These are phyloP conservation scores for Paramecium caudatum DNA, from an alignment of 73 alveolate genomes.

Conservation along the genomic window DNA sequence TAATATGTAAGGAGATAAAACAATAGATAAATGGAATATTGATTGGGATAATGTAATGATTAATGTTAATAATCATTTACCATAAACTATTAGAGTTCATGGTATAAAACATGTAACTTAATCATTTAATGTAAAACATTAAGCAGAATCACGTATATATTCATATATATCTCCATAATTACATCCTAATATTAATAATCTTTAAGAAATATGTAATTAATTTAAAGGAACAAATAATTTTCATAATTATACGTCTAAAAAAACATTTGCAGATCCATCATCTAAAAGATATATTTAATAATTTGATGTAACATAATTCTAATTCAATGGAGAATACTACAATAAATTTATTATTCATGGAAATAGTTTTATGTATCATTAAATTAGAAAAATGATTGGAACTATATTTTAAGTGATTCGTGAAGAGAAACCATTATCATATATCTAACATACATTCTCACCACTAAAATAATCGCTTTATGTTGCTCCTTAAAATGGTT, in stretches of 20 bases:
- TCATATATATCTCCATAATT: constrained; percentile 91
- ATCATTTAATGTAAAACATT: constrained; percentile 91
- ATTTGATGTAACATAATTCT: constrained; percentile 79
- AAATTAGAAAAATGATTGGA: constrained; percentile 98
- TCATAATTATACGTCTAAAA: constrained; percentile 93
- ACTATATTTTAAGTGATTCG: constrained; percentile 79
- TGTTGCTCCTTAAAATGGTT: constrained; percentile 88
- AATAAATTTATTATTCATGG: constrained; percentile 91
- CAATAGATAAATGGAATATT: constrained; percentile 73
- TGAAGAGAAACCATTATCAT: constrained; percentile 75
- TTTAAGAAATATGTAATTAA: constrained; percentile 78
- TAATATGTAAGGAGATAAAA: constrained; percentile 13
- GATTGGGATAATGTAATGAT: constrained; percentile 80
- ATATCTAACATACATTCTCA: constrained; percentile 77
- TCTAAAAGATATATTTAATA: constrained; percentile 90
- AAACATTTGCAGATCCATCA: constrained; percentile 86
- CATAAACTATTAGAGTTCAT: constrained; percentile 85
- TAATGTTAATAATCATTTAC: constrained; percentile 83
- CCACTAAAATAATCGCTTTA: constrained; percentile 71
- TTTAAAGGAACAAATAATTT: constrained; percentile 94
- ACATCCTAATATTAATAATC: constrained; percentile 76
- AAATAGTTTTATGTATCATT: constrained; percentile 96
- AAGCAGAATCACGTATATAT: constrained; percentile 90
- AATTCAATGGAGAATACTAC: constrained; percentile 82
- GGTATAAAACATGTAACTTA: constrained; percentile 85